Evolutionary conservation across 2,329 filamentous ascomycete species (phyloP).

Genomic region (Cladosporium austrohemisphaericum): DNA sequence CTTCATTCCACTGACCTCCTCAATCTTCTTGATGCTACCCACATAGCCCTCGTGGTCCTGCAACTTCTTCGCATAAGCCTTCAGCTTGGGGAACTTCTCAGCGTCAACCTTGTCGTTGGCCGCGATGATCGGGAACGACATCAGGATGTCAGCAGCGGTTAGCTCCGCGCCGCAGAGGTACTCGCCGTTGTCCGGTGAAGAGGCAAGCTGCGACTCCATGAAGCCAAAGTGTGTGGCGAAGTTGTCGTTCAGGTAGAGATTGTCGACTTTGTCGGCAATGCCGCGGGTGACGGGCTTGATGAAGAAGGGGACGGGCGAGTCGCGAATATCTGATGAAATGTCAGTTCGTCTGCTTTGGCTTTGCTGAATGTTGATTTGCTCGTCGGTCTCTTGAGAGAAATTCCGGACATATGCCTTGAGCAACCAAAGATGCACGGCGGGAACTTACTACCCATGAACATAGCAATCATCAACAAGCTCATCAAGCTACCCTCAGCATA

Average conservation of each 20-base stretch:
- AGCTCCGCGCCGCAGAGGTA: slow-evolving; percentile 49
- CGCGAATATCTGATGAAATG: slow-evolving; percentile 33
- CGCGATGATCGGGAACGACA: slow-evolving; percentile 50
- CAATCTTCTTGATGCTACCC: slow-evolving; percentile 48
- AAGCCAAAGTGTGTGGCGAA: slow-evolving; percentile 48
- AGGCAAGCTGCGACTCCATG: slow-evolving; percentile 48
- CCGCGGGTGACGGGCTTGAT: slow-evolving; percentile 59
- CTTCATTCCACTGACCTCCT: slow-evolving; percentile 38
- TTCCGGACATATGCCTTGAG: too few species aligned
- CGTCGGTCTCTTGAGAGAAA: too few species aligned
- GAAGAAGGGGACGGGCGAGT: slow-evolving; percentile 63
- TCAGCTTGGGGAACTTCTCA: slow-evolving; percentile 45
- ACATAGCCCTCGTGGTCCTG: slow-evolving; percentile 46
- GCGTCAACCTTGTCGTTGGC: slow-evolving; percentile 39
- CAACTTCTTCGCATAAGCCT: slow-evolving; percentile 43
- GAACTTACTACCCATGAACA: slow-evolving; percentile 57
- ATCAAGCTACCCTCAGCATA: slow-evolving; percentile 84
- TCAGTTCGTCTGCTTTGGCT: too few species aligned
- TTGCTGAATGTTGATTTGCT: too few species aligned
- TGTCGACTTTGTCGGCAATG: slow-evolving; percentile 50
- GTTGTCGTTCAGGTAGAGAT: slow-evolving; percentile 45
- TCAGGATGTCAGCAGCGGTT: slow-evolving; percentile 51
- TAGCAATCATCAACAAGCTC: slow-evolving; percentile 60
- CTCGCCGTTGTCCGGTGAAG: slow-evolving; percentile 46
- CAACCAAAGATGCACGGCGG: not conserved